These are phyloP conservation scores for Caloboletus firmus DNA, from an alignment of 1,284 basidiomycete species.

Conservation along the genomic window DNA sequence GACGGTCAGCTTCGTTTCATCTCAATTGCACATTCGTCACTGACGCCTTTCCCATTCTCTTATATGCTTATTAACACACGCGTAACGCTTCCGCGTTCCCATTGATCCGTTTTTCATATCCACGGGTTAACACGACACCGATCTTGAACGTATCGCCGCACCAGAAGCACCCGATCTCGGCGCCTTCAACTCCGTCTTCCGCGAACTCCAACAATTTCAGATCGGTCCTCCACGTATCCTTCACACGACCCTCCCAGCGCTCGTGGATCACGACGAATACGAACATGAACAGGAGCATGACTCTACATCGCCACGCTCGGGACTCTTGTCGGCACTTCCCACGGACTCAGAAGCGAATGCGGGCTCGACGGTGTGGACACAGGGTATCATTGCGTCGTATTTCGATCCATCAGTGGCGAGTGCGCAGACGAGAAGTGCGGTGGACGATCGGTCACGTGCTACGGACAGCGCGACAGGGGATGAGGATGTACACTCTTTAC, in stretches of 20 bases:
- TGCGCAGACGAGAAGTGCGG: conserved; percentile 31
- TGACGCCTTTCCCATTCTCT: conserved; percentile 2
- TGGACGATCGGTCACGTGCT: conserved; percentile 29
- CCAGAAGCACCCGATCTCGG: conserved; percentile 72
- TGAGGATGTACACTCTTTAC: neutral
- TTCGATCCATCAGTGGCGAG: conserved; percentile 26
- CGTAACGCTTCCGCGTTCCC: neutral
- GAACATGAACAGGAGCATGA: conserved; percentile 25
- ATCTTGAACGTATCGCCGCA: conserved; percentile 2
- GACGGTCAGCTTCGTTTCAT: conserved; percentile 47
- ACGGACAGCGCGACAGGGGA: conserved; percentile 23
- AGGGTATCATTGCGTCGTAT: conserved; percentile 59
- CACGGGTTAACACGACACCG: conserved; percentile 4
- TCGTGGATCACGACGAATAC: conserved; percentile 23
- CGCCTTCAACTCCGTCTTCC: conserved; percentile 69
- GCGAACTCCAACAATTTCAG: conserved; percentile 61
- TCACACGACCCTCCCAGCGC: conserved; percentile 15
- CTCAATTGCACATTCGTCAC: neutral
- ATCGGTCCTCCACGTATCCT: conserved; percentile 38
- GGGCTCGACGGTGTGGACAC: conserved; percentile 66
- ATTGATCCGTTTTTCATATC: neutral
- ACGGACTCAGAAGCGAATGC: conserved; percentile 46
- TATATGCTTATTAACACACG: neutral
- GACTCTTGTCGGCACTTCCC: conserved; percentile 14
- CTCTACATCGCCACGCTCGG: conserved; percentile 32